Base-by-base conservation (phyloP, 2,329 filamentous ascomycete species). In the Cladophialophora immunda region DNA sequence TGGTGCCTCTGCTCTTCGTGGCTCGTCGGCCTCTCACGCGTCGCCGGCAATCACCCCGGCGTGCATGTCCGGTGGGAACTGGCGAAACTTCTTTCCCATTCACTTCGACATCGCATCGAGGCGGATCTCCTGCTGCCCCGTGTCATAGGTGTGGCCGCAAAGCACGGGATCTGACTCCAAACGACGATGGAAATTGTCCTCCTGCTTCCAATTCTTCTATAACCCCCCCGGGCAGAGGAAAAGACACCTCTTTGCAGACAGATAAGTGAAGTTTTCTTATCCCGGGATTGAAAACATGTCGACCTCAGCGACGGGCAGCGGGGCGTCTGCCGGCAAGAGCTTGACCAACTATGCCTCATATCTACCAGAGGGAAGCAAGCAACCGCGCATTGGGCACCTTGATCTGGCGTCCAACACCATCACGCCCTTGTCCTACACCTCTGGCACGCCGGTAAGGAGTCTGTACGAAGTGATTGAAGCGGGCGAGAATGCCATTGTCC, bases 391-490 rank as follows among this genome's bases (percentile, higher is more conserved):
- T 53, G 82, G 83, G 9, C 80, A 82, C 72, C 75, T 80, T 9
- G 76, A 83, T 66, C 68, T 78, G 1, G 71, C 75, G 1, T 74
- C 71, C 4, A 71, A 75, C 2, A 76, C 70, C 1, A 79, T 86
- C 30, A 78, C 77, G 4, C 83, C 83, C 1, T 73, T 86, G 15
- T 75, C 76, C 3, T 84, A 83, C 69, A 60, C 69, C 4, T 85
- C 83, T 2, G 84, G 84, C 2, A 82, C 83, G 0, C 78, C 78
- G 2, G 64, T 86, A 22, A 72, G 76, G 6, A 80, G 79, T 56
- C 76, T 87, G 0, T 85, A 86, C 70, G 78, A 86, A 73, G 81
- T 86, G 9, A 85, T 87, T 66, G 79, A 83, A 68, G 78, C 81
- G 0, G 82, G 81, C 13, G 71, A 78, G 27, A 68, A 74, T 0